Conservation (phyloP, 2,329 filamentous ascomycete species). For the Colletotrichum sp. region DNA sequence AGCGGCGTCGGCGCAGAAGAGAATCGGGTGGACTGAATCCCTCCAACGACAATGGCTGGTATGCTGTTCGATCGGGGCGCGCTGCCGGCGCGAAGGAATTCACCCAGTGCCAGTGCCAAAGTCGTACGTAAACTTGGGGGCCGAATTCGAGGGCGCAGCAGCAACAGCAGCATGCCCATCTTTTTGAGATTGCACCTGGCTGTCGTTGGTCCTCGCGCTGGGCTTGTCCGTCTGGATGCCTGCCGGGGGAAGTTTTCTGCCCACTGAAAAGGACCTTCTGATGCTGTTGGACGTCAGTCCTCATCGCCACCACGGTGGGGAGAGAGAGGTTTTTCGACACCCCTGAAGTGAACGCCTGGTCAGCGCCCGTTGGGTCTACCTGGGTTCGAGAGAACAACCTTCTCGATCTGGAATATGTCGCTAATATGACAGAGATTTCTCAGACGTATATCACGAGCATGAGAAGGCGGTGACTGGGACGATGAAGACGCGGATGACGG, state of each 20-base stretch:
- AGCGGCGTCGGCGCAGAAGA: background rate
- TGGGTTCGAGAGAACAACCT: background rate
- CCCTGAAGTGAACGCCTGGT: background rate
- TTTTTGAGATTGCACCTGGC: background rate
- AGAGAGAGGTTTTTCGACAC: background rate
- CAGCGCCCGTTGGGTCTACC: background rate
- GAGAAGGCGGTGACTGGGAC: background rate
- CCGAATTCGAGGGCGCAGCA: background rate
- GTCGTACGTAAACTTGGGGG: constrained; percentile 1
- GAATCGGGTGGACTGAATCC: background rate
- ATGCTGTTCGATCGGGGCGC: constrained; percentile 10
- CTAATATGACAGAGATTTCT: background rate
- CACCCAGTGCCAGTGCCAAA: background rate
- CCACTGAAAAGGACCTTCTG: background rate
- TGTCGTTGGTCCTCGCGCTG: background rate
- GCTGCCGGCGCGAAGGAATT: background rate
- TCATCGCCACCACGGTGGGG: background rate
- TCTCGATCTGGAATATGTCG: background rate
- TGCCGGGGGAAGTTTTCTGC: background rate
- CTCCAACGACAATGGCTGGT: background rate
- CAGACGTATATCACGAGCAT: background rate
- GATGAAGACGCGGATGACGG: background rate
- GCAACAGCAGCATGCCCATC: background rate
- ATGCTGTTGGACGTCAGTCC: background rate
- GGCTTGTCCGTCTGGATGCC: background rate